Evolutionary conservation across 2,329 filamentous ascomycete genomes (phyloP), one percentile per base, ranked within the genome.

Genomic region (Drechslerella coelobrocha): DNA sequence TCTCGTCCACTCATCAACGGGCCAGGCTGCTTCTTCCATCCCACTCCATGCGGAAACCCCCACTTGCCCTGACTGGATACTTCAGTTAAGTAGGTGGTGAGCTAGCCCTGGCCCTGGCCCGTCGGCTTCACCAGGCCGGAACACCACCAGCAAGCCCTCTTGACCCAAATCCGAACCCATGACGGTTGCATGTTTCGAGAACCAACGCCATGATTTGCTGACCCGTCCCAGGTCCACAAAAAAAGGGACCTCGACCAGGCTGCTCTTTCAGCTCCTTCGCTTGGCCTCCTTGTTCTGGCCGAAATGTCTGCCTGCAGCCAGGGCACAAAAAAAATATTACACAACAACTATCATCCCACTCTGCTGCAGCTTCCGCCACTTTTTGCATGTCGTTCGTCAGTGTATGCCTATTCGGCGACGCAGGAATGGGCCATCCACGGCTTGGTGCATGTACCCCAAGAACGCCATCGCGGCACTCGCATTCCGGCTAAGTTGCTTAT

Each of bases 161-260:
- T 59, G 52, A 62, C 65, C 65, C 57, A 24, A 51, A 50, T n/a
- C n/a, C 4, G 53, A 62, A 56, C 65, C 65, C 65, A 69, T 69
- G 65, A 69, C 65, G 62, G 65, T 55, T 55, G 65, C 65, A 69
- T 62, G 65, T 69, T 69, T 69, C 65, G 65, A 62, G 39, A 39
- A 56, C 21, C 21, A n/a, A 10, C 43, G 45, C 26, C 26, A 21
- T 61, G 65, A 61, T 69, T 61, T 69, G 65, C 57, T 53, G 51
- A 48, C 41, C 31, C 47, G 43, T 19, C 27, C 27, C 48, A 17
- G 54, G 50, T 27, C n/a, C 43, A 14, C 53, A 19, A 47, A 12
- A 54, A 60, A 34, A 68, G 51, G 56, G 56, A 50, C 37, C 59
- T 62, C 31, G 52, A 56, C 51, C 52, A 52, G 41, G 52, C 54